A percentile compares a stretch with the other conserved stretches of the same genome.
phyloP scores from a whole-genome alignment of 202 grass and related monocot genomes.

The Dendrocalamus latiflorus region DNA sequence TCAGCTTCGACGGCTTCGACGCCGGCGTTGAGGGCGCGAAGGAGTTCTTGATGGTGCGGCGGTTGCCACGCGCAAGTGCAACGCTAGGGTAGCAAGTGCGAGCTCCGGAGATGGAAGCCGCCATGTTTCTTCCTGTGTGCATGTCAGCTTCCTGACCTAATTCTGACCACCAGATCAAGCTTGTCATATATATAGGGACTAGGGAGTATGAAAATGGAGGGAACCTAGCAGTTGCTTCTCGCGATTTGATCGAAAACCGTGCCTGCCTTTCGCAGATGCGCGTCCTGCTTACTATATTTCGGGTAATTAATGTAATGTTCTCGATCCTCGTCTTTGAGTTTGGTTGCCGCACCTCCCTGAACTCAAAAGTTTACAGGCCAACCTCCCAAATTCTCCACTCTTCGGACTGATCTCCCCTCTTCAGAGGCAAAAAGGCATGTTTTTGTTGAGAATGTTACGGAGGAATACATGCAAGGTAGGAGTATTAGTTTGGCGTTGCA shows the following conservation, averaged over 20 bases:
- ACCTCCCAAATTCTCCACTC: not conserved
- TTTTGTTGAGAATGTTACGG: not conserved
- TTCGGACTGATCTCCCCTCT: not conserved
- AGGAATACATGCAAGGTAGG: not conserved
- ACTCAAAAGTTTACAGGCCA: slow-evolving; percentile 13
- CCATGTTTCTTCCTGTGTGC: not conserved
- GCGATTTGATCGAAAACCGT: not conserved
- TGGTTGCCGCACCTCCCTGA: not conserved
- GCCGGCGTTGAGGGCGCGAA: not conserved
- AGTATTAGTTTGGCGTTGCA: not conserved
- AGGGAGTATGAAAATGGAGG: not conserved
- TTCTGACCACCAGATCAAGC: not conserved
- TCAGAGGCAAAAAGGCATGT: not conserved
- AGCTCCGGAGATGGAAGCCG: slow-evolving; percentile 20
- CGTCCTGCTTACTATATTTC: not conserved
- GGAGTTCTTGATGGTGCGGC: not conserved
- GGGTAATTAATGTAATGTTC: not conserved
- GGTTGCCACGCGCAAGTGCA: no score
- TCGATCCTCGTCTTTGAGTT: not conserved
- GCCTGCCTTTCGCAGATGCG: not conserved
- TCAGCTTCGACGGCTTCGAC: not conserved
- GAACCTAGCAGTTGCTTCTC: not conserved
- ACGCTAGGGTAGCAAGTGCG: not conserved
- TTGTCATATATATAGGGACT: not conserved
- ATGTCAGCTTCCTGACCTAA: no score